These are phyloP conservation scores for Sporisorium graminicola DNA, from an alignment of 1,284 basidiomycete genomes.

Conservation along the genomic window DNA sequence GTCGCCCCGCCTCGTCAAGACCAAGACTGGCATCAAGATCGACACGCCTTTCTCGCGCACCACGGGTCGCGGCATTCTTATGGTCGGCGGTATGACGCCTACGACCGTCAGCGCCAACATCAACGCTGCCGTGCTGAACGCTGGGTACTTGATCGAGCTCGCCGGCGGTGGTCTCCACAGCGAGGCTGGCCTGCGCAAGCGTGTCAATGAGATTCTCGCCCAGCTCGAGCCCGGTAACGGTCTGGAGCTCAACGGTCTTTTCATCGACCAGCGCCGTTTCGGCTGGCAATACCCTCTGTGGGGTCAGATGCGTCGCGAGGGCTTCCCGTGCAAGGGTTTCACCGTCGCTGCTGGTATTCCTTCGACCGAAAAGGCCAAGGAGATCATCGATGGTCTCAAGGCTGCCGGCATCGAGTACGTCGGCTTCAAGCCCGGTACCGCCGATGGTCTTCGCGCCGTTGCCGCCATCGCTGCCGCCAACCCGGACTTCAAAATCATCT, in stretches of 20 bases:
- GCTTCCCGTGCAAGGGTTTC: slow-evolving; percentile 95
- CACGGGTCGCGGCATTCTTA: slow-evolving; percentile 93
- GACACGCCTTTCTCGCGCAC: slow-evolving; percentile 97
- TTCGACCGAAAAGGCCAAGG: slow-evolving; percentile 89
- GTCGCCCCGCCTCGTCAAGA: slow-evolving; percentile 86
- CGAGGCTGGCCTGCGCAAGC: slow-evolving; percentile 84
- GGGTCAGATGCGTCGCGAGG: slow-evolving; percentile 96
- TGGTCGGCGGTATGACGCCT: slow-evolving; percentile 92
- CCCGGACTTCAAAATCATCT: slow-evolving; percentile 96
- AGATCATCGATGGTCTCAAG: slow-evolving; percentile 85
- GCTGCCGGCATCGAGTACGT: slow-evolving; percentile 91
- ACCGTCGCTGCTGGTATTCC: slow-evolving; percentile 97
- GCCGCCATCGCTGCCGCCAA: slow-evolving; percentile 94
- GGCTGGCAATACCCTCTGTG: slow-evolving; percentile 94
- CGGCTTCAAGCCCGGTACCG: slow-evolving; percentile 96
- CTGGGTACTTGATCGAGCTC: slow-evolving; percentile 95
- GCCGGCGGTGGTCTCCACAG: slow-evolving; percentile 99
- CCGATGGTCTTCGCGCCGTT: slow-evolving; percentile 96
- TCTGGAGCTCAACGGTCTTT: slow-evolving; percentile 92
- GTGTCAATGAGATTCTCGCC: slow-evolving; percentile 74
- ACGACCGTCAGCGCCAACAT: slow-evolving; percentile 65
- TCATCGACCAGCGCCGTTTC: slow-evolving; percentile 98
- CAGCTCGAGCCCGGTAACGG: slow-evolving; percentile 70
- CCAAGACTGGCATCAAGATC: slow-evolving; percentile 72
- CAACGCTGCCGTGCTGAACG: slow-evolving; percentile 81